Percentiles rank a stretch among this genome's conserved stretches.
phyloP scores from a whole-genome alignment of 345 rosid genomes.

The Noccaea bulbosa region DNA sequence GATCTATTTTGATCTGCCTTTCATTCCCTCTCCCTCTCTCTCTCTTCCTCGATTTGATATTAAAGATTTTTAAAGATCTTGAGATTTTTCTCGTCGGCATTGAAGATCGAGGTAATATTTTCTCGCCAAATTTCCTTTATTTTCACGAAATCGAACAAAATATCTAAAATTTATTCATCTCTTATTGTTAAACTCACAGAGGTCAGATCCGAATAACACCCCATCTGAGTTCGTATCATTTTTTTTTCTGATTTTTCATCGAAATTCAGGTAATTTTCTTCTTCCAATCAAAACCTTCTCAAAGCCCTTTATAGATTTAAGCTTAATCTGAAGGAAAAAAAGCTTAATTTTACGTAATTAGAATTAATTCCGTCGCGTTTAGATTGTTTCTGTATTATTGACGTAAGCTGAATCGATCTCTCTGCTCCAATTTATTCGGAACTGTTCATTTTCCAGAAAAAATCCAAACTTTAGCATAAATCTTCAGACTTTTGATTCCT shows the following conservation, averaged over 20 bases:
- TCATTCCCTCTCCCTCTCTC: background rate
- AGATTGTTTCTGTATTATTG: too few relatives aligned
- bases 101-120: slow-evolving; percentile 24
- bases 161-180: background rate
- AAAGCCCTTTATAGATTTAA: background rate
- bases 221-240: slow-evolving; percentile 36
- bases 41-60: background rate
- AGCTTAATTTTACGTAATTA: too few relatives aligned
- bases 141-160: background rate
- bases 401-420: background rate
- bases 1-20: slow-evolving; percentile 23
- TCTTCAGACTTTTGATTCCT: background rate
- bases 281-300: background rate
- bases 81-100: slow-evolving; percentile 23
- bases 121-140: slow-evolving; percentile 1
- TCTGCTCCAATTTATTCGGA: slow-evolving; percentile 17
- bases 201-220: slow-evolving; percentile 37
- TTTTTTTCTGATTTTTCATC: background rate
- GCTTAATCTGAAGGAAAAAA: background rate
- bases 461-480: slow-evolving; percentile 17
- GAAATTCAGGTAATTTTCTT: slow-evolving; percentile 22
- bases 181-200: background rate
- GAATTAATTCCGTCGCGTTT: too few relatives aligned
- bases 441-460: background rate
- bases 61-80: background rate